These are phyloP conservation scores for Carallia brachiata DNA, from an alignment of 345 rosid species.

Conservation along the genomic window DNA sequence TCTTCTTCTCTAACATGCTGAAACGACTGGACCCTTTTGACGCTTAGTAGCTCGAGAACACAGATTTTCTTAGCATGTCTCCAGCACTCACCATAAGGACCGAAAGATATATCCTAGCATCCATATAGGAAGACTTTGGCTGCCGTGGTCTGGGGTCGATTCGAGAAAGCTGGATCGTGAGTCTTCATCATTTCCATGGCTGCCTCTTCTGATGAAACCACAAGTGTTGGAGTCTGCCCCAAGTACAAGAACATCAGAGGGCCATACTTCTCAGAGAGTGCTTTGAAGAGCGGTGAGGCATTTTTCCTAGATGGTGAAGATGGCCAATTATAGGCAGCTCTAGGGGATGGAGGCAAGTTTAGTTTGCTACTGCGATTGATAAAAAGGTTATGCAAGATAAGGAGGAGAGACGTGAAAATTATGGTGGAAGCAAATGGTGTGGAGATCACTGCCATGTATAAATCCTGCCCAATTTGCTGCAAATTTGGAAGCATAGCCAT, in stretches of 20 bases:
- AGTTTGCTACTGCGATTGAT: background rate
- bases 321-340: conserved; percentile 26
- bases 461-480: too few relatives aligned
- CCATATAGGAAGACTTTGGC: conserved; percentile 11
- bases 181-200: conserved; percentile 17
- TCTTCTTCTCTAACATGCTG: conserved; percentile 27
- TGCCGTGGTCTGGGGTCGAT: conserved; percentile 13
- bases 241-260: conserved; percentile 17
- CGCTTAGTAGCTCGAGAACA: conserved; percentile 23
- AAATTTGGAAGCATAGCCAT: too few relatives aligned
- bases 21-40: conserved; percentile 20
- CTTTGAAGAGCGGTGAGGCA: conserved; percentile 16
- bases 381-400: background rate
- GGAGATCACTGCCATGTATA: too few relatives aligned
- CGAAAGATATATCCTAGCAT: conserved; percentile 13
- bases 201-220: conserved; percentile 25
- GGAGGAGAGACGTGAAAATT: background rate
- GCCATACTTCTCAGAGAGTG: conserved; percentile 18
- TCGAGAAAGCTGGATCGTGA: conserved; percentile 18
- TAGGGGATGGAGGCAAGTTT: conserved; percentile 23
- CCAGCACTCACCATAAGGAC: conserved; percentile 35
- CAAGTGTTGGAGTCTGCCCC: conserved; percentile 18
- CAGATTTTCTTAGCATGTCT: conserved; percentile 21
- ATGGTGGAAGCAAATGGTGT: too few relatives aligned
- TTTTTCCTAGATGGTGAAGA: conserved; percentile 18